Evolutionary conservation across 2,329 filamentous ascomycete genomes (phyloP), one percentile per base, ranked within the genome.

Genomic region (Pseudodiploospora longispora): DNA sequence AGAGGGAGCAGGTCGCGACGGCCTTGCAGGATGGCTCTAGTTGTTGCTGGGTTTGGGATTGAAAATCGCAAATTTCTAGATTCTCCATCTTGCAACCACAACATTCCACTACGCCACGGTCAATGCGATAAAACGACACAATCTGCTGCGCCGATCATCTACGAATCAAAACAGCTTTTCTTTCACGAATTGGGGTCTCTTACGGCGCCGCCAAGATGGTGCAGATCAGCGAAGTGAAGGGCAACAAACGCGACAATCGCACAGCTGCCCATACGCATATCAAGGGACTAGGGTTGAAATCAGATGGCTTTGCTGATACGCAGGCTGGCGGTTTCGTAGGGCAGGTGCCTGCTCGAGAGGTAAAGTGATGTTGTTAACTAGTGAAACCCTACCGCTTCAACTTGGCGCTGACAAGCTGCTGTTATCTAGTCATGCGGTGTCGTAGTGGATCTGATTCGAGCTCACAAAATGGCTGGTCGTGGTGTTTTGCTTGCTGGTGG

Each of bases 191-290:
- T 6, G 10, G 36, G 28, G n/a, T 27, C 30, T 7, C 27, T 28
- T 12, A 35, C 10, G 4, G 9, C 39, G 59, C 59, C 59, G 62
- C 56, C 64, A 74, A 61, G 55, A 91, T 90, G 85, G 86, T 91
- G 57, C 84, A 89, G 66, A 89, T 93, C 68, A 94, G 86, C 72
- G 89, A 95, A 72, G 87, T 95, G 61, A 95, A 95, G 75, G 85
- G 85, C 72, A 91, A 88, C 70, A 82, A 83, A 72, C 89, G 93
- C 73, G 91, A 96, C 67, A 93, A 94, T 71, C 83, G 93, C 62
- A 98, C 93, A 39, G 91, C 93, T 49, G 86, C 91, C 56, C 93
- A 98, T 69, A 96, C 91, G 42, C 93, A 98, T 69, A 98, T 98
- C 76, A 95, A 89, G 65, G 93, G 93, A 41, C 76, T 98, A 35